Evolutionary conservation across 2,329 filamentous ascomycete species (phyloP).

Genomic region (Tolypocladium tundrense): DNA sequence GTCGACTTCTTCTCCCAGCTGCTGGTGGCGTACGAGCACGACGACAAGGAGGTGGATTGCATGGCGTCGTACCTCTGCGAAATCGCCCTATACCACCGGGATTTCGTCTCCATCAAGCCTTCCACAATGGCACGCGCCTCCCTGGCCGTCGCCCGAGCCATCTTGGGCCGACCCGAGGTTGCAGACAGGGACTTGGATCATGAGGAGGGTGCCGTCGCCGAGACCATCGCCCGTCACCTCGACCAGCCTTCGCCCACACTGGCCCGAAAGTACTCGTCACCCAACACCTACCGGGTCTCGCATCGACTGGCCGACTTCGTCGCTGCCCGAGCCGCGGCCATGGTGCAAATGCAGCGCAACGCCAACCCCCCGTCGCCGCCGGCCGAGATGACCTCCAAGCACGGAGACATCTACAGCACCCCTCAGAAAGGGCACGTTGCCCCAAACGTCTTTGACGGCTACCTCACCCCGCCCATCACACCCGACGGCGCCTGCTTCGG

Average conservation of each 20-base stretch:
- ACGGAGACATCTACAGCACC: constrained; percentile 59
- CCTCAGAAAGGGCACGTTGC: constrained; percentile 66
- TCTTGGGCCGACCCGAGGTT: constrained; percentile 70
- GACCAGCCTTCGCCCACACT: constrained; percentile 48
- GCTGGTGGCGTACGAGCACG: constrained; percentile 67
- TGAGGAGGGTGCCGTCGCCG: constrained; percentile 56
- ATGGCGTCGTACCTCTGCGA: constrained; percentile 93
- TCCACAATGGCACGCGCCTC: constrained; percentile 85
- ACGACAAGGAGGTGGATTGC: constrained; percentile 82
- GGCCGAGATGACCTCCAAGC: constrained; percentile 40
- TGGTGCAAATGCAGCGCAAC: constrained; percentile 32
- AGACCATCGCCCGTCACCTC: constrained; percentile 49
- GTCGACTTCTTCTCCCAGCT: constrained; percentile 90
- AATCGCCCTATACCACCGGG: constrained; percentile 90
- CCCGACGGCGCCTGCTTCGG: constrained; percentile 57
- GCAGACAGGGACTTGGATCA: constrained; percentile 68
- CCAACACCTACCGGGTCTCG: constrained; percentile 42
- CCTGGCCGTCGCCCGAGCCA: constrained; percentile 74
- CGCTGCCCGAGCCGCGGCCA: constrained; percentile 41
- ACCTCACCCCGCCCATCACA: constrained; percentile 78
- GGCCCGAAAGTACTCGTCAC: constrained; percentile 48
- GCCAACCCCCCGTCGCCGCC: constrained; percentile 50
- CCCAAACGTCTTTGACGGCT: constrained; percentile 57
- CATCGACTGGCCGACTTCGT: constrained; percentile 48
- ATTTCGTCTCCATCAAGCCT: constrained; percentile 87